Evolutionary conservation across 202 grass and related monocot species (phyloP).

Genomic region (Schoenoplectus tabernaemontani): DNA sequence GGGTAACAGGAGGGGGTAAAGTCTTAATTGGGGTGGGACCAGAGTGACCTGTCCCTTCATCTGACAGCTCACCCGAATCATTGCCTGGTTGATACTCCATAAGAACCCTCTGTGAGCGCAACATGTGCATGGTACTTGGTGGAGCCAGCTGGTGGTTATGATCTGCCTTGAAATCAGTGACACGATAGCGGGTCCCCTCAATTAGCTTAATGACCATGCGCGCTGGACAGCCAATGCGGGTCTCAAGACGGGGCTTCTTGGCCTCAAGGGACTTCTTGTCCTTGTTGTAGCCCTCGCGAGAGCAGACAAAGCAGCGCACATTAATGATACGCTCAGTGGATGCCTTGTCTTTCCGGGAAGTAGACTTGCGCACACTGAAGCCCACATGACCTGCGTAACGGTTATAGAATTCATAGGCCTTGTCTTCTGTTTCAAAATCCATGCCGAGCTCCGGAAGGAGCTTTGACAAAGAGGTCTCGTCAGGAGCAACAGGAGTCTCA

Average conservation of each 20-base stretch:
- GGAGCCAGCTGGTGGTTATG: slow-evolving; percentile 87
- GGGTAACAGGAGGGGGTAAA: slow-evolving; percentile 57
- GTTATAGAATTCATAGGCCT: slow-evolving; percentile 89
- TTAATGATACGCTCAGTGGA: slow-evolving; percentile 69
- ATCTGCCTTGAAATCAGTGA: slow-evolving; percentile 79
- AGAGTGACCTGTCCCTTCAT: slow-evolving; percentile 48
- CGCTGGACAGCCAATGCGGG: slow-evolving; percentile 71
- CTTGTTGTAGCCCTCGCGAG: slow-evolving; percentile 79
- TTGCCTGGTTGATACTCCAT: slow-evolving; percentile 66
- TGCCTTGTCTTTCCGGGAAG: slow-evolving; percentile 52
- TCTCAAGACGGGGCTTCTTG: slow-evolving; percentile 82
- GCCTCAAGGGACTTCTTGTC: slow-evolving; percentile 78
- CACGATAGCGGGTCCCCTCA: slow-evolving; percentile 48
- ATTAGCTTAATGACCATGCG: slow-evolving; percentile 77
- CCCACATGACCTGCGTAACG: slow-evolving; percentile 92
- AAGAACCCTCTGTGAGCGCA: slow-evolving; percentile 69
- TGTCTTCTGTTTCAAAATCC: slow-evolving; percentile 94
- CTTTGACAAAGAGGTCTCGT: slow-evolving; percentile 59
- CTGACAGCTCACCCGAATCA: slow-evolving; percentile 58
- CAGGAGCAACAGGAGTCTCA: slow-evolving; percentile 56
- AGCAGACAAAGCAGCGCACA: slow-evolving; percentile 77
- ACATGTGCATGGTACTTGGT: slow-evolving; percentile 87
- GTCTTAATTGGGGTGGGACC: slow-evolving; percentile 63
- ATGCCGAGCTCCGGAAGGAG: slow-evolving; percentile 74
- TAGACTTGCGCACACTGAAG: slow-evolving; percentile 81